Percentiles rank a stretch among this genome's conserved stretches.
These are phyloP conservation scores for Russula olivacea DNA, from an alignment of 768 basidiomycete species.

Conservation along the genomic window DNA sequence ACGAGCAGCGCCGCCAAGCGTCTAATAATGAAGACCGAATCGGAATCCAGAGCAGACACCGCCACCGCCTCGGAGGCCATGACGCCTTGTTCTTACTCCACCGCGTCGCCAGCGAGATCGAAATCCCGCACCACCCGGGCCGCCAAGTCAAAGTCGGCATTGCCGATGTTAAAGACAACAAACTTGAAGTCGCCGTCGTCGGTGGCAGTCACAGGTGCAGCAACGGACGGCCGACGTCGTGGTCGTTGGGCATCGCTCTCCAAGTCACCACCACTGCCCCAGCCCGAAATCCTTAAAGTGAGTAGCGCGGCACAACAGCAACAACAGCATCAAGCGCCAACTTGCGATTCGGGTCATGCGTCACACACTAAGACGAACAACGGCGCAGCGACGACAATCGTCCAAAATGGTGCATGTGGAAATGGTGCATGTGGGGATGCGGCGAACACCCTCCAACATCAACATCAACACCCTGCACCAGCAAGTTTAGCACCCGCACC, in stretches of 20 bases:
- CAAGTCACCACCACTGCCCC: background rate
- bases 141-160: conserved; percentile 2
- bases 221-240: background rate
- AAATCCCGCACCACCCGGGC: background rate
- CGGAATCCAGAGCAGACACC: background rate
- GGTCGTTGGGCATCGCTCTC: background rate
- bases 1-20: conserved; percentile 8
- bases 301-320: background rate
- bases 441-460: background rate
- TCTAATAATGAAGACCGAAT: background rate
- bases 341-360: background rate
- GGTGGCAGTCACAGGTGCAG: background rate
- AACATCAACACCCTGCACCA: background rate
- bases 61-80: background rate
- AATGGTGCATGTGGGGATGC: no score
- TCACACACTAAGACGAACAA: background rate
- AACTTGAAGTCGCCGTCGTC: background rate
- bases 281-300: background rate
- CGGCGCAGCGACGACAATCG: background rate
- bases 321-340: background rate
- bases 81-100: background rate
- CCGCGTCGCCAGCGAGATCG: background rate
- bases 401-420: background rate
- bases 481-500: background rate
- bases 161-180: conserved; percentile 8